Percentiles rank a stretch among this genome's conserved stretches.
These are phyloP conservation scores for Neofusicoccum sp. DNA, from an alignment of 2,329 filamentous ascomycete species.

Conservation along the genomic window DNA sequence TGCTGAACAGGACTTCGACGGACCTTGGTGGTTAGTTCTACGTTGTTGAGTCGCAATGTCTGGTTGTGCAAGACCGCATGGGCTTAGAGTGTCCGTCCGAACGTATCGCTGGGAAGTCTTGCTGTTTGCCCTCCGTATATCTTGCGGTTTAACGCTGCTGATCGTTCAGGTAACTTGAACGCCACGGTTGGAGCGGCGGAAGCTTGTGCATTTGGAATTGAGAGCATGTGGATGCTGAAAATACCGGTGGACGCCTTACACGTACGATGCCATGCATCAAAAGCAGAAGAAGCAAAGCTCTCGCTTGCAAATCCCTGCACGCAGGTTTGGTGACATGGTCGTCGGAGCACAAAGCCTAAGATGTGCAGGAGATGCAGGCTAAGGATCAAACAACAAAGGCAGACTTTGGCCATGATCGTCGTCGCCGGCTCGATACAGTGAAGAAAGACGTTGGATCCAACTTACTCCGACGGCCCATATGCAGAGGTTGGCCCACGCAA, in stretches of 20 bases:
- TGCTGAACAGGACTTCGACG: too few species aligned
- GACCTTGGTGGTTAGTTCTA: too few species aligned
- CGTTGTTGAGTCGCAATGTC: too few species aligned
- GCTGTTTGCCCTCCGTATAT: too few species aligned
- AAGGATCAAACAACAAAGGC: background rate
- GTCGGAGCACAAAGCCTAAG: background rate
- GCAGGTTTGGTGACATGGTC: background rate
- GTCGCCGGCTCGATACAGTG: background rate
- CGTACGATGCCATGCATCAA: background rate
- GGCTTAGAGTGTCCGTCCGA: too few species aligned
- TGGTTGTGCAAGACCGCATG: too few species aligned
- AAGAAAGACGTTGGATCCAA: background rate
- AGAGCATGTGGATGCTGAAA: background rate
- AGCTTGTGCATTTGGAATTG: background rate
- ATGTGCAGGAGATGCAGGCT: background rate
- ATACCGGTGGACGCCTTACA: background rate
- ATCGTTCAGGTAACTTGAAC: background rate
- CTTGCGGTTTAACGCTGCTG: too few species aligned
- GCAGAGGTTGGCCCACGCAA: background rate
- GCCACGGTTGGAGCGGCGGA: background rate
- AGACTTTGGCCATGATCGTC: background rate
- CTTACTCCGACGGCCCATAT: background rate
- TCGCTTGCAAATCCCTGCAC: background rate
- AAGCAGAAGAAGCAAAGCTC: background rate
- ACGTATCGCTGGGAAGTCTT: too few species aligned